Evolutionary conservation across 2,329 filamentous ascomycete species (phyloP).

Genomic region (Claviceps maximensis): DNA sequence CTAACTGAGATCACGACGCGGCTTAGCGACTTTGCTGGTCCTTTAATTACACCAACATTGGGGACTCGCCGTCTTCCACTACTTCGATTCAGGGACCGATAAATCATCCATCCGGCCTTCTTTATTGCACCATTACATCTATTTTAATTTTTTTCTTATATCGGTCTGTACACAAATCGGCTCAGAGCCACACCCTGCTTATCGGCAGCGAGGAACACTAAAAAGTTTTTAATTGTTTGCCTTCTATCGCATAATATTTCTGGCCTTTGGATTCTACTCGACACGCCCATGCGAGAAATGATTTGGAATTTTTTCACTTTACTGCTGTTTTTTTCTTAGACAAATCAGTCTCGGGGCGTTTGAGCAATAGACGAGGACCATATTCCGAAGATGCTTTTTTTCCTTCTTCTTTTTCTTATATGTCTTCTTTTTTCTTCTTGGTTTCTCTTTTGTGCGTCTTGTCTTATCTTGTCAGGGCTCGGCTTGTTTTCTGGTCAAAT

Average conservation of each 20-base stretch:
- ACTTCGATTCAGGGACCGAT: conserved; percentile 5
- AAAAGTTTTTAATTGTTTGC: conserved; percentile 9
- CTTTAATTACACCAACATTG: not conserved
- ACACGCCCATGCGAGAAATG: conserved; percentile 6
- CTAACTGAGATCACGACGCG: not conserved
- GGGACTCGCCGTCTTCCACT: not conserved
- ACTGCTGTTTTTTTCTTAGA: conserved; percentile 6
- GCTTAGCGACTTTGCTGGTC: not conserved
- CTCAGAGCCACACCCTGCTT: conserved; percentile 26
- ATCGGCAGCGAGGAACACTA: conserved; percentile 22
- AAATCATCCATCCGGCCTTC: not conserved
- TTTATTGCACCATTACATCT: conserved; percentile 16
- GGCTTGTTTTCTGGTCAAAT: conserved; percentile 7
- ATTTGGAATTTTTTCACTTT: conserved; percentile 4
- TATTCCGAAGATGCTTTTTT: conserved; percentile 10
- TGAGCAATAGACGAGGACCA: conserved; percentile 17
- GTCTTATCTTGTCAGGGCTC: not conserved
- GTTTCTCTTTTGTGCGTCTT: conserved; percentile 3
- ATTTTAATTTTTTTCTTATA: conserved; percentile 7
- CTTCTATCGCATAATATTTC: not conserved
- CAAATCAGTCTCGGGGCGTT: conserved; percentile 18
- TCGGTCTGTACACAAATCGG: conserved; percentile 21
- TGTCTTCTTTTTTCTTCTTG: conserved; percentile 3
- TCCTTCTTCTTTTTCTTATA: conserved; percentile 9
- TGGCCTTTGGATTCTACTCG: not conserved